Conservation (phyloP, 1,284 basidiomycete genomes). For the Gomphus sp. region DNA sequence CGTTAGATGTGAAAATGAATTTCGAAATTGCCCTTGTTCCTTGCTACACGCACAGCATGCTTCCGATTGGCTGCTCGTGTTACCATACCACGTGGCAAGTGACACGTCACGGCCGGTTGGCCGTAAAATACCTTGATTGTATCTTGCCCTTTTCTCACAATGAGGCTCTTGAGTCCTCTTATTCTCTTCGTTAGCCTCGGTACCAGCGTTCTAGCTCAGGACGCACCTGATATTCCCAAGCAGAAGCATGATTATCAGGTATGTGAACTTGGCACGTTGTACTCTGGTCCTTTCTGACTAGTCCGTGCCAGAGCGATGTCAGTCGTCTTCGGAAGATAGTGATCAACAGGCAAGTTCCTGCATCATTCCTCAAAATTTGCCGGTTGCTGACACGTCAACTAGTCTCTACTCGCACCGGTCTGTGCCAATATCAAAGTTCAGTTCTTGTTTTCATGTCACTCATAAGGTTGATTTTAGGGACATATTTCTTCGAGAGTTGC, state of each 20-base stretch:
- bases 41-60: background rate
- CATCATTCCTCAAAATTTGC: background rate
- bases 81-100: background rate
- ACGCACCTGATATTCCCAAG: constrained; percentile 32
- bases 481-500: constrained; percentile 86
- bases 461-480: constrained; percentile 42
- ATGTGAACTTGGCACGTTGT: constrained; percentile 5
- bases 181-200: constrained; percentile 43
- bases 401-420: constrained; percentile 75
- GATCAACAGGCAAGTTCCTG: constrained; percentile 61
- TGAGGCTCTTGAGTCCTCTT: constrained; percentile 53
- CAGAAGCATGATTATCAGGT: constrained; percentile 75
- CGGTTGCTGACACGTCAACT: constrained; percentile 20
- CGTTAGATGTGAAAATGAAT: too few species aligned
- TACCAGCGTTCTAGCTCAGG: constrained; percentile 42
- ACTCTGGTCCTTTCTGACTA: background rate
- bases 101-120: constrained; percentile 4
- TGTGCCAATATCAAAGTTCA: constrained; percentile 16
- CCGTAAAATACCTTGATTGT: background rate
- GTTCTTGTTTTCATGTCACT: constrained; percentile 5
- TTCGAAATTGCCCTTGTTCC: too few species aligned
- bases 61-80: constrained; percentile 8
- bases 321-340: constrained; percentile 86
- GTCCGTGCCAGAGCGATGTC: constrained; percentile 69
- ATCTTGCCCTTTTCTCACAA: constrained; percentile 21